These are phyloP conservation scores for Phragmites australis DNA, from an alignment of 176 grass and related monocot species.

Conservation along the genomic window DNA sequence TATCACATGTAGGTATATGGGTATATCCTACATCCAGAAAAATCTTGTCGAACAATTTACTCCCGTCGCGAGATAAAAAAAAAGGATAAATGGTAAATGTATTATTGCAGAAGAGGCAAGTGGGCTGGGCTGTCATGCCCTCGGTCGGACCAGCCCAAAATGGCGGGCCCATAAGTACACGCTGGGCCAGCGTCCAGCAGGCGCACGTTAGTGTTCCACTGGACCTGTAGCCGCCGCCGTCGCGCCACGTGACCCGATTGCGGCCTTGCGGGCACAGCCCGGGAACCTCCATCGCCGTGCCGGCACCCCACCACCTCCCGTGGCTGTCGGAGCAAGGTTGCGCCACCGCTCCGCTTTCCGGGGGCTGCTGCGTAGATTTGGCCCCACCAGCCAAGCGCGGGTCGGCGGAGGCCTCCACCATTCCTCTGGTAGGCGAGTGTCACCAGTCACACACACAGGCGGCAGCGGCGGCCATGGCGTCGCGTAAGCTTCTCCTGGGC, in stretches of 20 bases:
- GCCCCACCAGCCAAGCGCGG: no score
- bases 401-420: no score
- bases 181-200: neutral
- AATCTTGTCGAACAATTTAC: no score
- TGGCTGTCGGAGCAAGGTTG: neutral
- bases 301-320: neutral
- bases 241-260: neutral
- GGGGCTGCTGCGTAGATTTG: neutral
- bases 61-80: no score
- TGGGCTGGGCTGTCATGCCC: neutral
- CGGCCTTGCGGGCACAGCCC: neutral
- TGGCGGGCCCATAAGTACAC: neutral
- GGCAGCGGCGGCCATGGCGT: slow-evolving; percentile 34
- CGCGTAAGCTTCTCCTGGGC: slow-evolving; percentile 10
- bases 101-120: neutral
- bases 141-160: neutral
- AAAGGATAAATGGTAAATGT: no score
- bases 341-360: neutral
- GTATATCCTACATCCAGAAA: neutral
- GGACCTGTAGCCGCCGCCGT: neutral
- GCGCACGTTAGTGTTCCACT: neutral
- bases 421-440: no score
- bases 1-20: neutral
- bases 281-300: neutral
- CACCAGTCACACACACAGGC: neutral